Conservation (phyloP, 2,329 filamentous ascomycete species). For the Aureobasidium mangrovei region DNA sequence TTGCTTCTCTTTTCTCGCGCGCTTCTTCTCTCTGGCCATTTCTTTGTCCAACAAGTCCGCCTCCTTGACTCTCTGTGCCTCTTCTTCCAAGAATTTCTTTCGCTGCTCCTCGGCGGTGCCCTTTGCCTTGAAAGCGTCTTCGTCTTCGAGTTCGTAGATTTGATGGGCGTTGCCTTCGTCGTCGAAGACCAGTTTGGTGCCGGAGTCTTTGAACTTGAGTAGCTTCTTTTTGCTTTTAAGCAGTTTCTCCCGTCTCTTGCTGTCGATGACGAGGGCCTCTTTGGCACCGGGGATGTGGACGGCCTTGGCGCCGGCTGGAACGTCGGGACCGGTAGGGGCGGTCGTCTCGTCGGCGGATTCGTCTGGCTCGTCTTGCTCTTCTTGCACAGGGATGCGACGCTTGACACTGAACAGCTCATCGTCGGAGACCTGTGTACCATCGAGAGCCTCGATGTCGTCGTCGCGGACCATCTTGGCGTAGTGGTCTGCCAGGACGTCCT, state of each 20-base stretch:
- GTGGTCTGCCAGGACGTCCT: slow-evolving; percentile 89
- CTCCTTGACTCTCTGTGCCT: slow-evolving; percentile 59
- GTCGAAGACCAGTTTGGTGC: slow-evolving; percentile 81
- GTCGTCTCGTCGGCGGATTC: slow-evolving; percentile 31
- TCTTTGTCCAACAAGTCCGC: slow-evolving; percentile 80
- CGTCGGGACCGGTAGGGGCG: slow-evolving; percentile 34
- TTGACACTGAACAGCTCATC: slow-evolving; percentile 86
- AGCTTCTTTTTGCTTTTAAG: slow-evolving; percentile 88
- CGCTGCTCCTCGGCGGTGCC: slow-evolving; percentile 71
- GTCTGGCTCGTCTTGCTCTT: slow-evolving; percentile 39
- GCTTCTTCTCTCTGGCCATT: slow-evolving; percentile 65
- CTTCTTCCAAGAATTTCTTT: slow-evolving; percentile 66
- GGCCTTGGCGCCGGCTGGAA: slow-evolving; percentile 43
- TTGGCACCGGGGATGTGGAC: slow-evolving; percentile 57
- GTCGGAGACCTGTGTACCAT: slow-evolving; percentile 34
- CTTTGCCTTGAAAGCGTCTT: slow-evolving; percentile 66
- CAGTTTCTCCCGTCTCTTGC: slow-evolving; percentile 91
- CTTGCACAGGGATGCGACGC: slow-evolving; percentile 67
- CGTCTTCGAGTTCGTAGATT: slow-evolving; percentile 79
- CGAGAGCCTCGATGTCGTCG: slow-evolving; percentile 35
- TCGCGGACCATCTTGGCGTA: slow-evolving; percentile 77
- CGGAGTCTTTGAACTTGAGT: slow-evolving; percentile 79
- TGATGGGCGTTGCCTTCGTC: slow-evolving; percentile 81
- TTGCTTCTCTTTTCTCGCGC: slow-evolving; percentile 65
- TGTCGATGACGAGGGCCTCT: slow-evolving; percentile 75